Conservation (phyloP, 2,329 filamentous ascomycete genomes). For the Podosphaera leucotricha region DNA sequence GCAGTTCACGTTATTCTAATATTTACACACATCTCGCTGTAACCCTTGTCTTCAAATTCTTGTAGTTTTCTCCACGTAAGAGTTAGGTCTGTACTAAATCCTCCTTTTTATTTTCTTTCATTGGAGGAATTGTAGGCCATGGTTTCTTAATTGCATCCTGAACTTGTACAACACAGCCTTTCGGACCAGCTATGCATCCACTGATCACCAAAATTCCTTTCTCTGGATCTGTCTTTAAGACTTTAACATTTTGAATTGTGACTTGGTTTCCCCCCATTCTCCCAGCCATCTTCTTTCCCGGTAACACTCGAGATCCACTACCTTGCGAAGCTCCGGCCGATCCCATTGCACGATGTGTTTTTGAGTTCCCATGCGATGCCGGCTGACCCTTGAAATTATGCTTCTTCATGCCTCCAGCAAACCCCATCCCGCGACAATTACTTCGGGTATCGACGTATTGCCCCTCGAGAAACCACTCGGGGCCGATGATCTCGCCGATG, state of each 20-base stretch:
- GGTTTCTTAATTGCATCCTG: constrained; percentile 83
- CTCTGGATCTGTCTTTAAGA: constrained; percentile 68
- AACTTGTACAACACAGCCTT: constrained; percentile 61
- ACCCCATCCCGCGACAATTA: constrained; percentile 69
- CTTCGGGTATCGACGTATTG: constrained; percentile 75
- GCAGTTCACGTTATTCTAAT: constrained; percentile 11
- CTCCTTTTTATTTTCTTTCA: constrained; percentile 26
- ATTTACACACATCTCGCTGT: constrained; percentile 5
- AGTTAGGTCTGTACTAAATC: constrained; percentile 7
- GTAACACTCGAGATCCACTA: constrained; percentile 72
- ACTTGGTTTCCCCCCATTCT: constrained; percentile 79
- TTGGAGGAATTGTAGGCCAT: constrained; percentile 34
- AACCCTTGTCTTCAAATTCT: constrained; percentile 17
- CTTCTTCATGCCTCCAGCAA: constrained; percentile 93
- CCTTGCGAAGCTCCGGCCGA: constrained; percentile 77
- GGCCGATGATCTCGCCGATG: constrained; percentile 51
- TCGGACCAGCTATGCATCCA: constrained; percentile 69
- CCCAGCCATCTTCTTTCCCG: constrained; percentile 95
- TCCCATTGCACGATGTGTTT: constrained; percentile 81
- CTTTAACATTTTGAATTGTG: constrained; percentile 76
- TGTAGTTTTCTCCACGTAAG: too few relatives aligned
- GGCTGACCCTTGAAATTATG: constrained; percentile 77
- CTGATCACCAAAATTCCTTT: constrained; percentile 75
- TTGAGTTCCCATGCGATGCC: constrained; percentile 83
- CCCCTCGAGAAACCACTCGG: constrained; percentile 79